Evolutionary conservation across 306 rosid species (phyloP).

Genomic region (Alnus rubra): DNA sequence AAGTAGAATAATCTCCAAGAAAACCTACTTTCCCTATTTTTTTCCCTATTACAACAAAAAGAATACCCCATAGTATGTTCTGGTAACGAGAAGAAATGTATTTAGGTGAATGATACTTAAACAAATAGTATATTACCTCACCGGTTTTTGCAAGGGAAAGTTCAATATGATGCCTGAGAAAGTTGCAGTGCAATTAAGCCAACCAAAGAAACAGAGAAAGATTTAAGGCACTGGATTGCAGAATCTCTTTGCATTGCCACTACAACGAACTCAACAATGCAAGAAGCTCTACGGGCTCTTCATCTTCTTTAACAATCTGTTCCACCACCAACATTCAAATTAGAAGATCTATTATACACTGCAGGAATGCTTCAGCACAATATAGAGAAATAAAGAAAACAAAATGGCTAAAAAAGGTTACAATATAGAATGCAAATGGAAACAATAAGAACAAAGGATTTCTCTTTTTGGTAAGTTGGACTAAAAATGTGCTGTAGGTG

Average conservation of each 20-base stretch:
- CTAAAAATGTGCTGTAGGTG: background rate
- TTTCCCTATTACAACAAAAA: background rate
- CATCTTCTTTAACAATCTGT: slow-evolving; percentile 76
- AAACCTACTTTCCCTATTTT: background rate
- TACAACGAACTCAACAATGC: slow-evolving; percentile 60
- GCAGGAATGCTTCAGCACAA: slow-evolving; percentile 1
- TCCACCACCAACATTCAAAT: slow-evolving; percentile 25
- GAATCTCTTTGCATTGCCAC: slow-evolving; percentile 36
- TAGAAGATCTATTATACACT: slow-evolving; percentile 14
- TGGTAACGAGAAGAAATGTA: slow-evolving; percentile 4
- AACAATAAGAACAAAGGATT: background rate
- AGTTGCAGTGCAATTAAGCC: slow-evolving; percentile 33
- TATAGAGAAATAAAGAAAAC: background rate
- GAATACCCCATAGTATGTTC: slow-evolving; percentile 10
- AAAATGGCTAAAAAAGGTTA: background rate
- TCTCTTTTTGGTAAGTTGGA: background rate
- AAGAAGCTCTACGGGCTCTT: slow-evolving; percentile 74
- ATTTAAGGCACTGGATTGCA: slow-evolving; percentile 29
- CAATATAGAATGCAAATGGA: background rate
- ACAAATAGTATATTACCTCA: slow-evolving; percentile 48
- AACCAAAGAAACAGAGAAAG: slow-evolving; percentile 36
- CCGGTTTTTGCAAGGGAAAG: slow-evolving; percentile 34
- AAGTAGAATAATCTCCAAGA: background rate
- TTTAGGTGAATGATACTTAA: slow-evolving; percentile 10
- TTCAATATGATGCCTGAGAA: slow-evolving; percentile 41